Conservation (phyloP, 116 monocot genomes). For the Cymodocea nodosa region DNA sequence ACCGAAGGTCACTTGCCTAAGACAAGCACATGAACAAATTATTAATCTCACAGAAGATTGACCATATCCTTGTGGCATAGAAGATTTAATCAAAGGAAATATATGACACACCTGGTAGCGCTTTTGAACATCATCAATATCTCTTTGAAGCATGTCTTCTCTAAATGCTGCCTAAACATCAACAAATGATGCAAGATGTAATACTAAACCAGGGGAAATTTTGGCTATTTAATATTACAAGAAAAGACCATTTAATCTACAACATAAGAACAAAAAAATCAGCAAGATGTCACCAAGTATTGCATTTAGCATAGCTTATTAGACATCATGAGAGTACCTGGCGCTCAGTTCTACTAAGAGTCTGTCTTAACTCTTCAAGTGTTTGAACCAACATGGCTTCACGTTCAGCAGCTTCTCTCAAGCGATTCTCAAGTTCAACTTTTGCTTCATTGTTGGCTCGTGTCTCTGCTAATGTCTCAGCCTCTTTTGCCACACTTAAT, state of each 20-base stretch:
- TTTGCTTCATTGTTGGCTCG: slow-evolving; percentile 72
- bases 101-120: slow-evolving; percentile 67
- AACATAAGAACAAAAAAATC: not conserved
- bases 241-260: not conserved
- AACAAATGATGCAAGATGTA: not conserved
- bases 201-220: not conserved
- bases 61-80: not conserved
- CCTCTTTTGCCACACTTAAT: slow-evolving; percentile 84
- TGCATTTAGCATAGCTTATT: not conserved
- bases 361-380: slow-evolving; percentile 85
- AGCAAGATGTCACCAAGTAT: not conserved
- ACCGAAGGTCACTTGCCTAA: slow-evolving; percentile 94
- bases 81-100: slow-evolving; percentile 2
- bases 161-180: slow-evolving; percentile 56
- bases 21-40: slow-evolving; percentile 1
- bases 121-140: slow-evolving; percentile 89
- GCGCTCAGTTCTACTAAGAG: slow-evolving; percentile 82
- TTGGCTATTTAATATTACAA: not conserved
- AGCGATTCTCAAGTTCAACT: slow-evolving; percentile 72
- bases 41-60: slow-evolving; percentile 1
- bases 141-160: slow-evolving; percentile 87
- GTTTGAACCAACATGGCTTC: slow-evolving; percentile 83
- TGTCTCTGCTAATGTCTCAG: slow-evolving; percentile 81
- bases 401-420: slow-evolving; percentile 82
- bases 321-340: slow-evolving; percentile 39